Conservation (phyloP, 306 rosid genomes). For the Amphicarpaea edgeworthii region DNA sequence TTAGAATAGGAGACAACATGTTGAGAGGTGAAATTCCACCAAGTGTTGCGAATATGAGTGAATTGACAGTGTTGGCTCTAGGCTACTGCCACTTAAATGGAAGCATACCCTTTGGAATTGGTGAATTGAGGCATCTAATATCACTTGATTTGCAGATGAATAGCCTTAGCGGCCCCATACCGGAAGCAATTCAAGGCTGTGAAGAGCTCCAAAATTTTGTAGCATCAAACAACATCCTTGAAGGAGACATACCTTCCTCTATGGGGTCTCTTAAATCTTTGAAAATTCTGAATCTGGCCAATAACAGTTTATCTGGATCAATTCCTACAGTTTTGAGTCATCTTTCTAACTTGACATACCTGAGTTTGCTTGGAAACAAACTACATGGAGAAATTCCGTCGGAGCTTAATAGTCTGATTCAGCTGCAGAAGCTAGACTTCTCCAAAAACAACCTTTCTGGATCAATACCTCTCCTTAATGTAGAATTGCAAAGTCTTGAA, state of each 20-base stretch:
- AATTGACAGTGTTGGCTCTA: constrained; percentile 71
- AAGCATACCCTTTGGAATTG: constrained; percentile 79
- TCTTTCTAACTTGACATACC: constrained; percentile 72
- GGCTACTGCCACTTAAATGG: constrained; percentile 82
- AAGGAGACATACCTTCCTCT: constrained; percentile 70
- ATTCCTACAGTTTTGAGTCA: constrained; percentile 68
- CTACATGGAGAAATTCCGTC: constrained; percentile 75
- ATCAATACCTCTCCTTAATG: constrained; percentile 56
- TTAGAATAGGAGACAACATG: constrained; percentile 83
- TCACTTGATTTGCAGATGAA: constrained; percentile 82
- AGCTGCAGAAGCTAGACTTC: constrained; percentile 76
- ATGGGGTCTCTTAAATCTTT: constrained; percentile 68
- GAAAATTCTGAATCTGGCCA: constrained; percentile 77
- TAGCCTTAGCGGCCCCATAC: constrained; percentile 71
- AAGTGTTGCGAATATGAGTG: constrained; percentile 66
- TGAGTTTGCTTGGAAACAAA: constrained; percentile 83
- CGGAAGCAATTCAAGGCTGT: constrained; percentile 71
- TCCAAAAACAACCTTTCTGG: constrained; percentile 86
- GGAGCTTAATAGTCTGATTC: constrained; percentile 68
- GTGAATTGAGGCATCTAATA: constrained; percentile 69
- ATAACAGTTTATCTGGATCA: constrained; percentile 81
- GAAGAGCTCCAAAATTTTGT: constrained; percentile 74
- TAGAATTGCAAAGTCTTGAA: constrained; percentile 58
- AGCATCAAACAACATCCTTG: constrained; percentile 80
- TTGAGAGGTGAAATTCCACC: constrained; percentile 75